Evolutionary conservation across 2,329 filamentous ascomycete genomes (phyloP), one percentile per base, ranked within the genome.

Genomic region (Aspergillus latus): DNA sequence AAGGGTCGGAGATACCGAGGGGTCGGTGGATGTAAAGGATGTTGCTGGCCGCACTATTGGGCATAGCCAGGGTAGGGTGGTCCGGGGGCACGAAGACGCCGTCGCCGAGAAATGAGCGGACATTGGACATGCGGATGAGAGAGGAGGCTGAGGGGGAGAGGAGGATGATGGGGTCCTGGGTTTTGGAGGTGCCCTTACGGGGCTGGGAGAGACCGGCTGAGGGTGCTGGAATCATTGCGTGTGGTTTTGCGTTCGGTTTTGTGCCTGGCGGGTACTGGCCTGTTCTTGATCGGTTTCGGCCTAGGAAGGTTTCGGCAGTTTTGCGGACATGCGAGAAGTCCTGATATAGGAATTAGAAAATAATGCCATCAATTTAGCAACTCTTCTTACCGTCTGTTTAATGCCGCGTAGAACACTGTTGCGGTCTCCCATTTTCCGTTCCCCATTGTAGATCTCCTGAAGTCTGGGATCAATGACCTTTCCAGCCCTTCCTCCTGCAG

Each of bases 321-420:
- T 96, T 97, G 67, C 92, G 90, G 61, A 97, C 88, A 67, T 92
- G 88, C 13, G 92, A 93, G 74, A 97, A 97, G 76, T 99, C 94
- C 90, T 97, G 10, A 26, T 37, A 9, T 11, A 4, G 13, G 7
- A 13, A 39, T 51, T 50, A 61, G 57, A 37, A 45, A 13, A 7
- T 13, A 30, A n/a, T 3, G 10, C 30, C 10, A 28, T 21, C 10
- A 44, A 29, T 21, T 2, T 4, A 8, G 13, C 2, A 4, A 26
- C 2, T n/a, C 28, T 15, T n/a, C 59, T 52, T 80, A 96, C 92
- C 42, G 89, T 92, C 47, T 90, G 88, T 74, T 96, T 97, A 68
- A 91, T 87, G 1, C 94, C 94, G 58, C 92, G 82, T 55, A 99
- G 78, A 8, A 92, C 84, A 36, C 86, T 92, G 76, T 99, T 99